These are phyloP conservation scores for Candida odintsovae DNA, from an alignment of 805 yeast species.

Conservation along the genomic window DNA sequence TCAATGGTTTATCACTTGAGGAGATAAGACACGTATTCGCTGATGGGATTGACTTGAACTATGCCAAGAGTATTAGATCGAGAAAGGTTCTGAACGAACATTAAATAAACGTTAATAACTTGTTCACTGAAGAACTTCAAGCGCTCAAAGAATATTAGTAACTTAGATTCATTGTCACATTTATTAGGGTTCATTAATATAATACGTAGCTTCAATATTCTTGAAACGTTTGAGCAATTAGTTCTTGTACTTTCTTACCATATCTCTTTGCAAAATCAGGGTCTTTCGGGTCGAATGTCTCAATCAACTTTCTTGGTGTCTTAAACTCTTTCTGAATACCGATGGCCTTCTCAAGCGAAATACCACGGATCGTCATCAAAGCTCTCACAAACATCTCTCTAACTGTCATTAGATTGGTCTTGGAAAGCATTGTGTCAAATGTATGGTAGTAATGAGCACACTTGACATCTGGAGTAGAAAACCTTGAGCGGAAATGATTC, in stretches of 20 bases:
- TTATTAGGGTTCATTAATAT: not conserved
- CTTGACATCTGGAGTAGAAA: conserved; percentile 30
- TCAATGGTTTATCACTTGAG: conserved; percentile 38
- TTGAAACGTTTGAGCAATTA: conserved; percentile 13
- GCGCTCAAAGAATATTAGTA: not conserved
- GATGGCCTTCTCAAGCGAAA: conserved; percentile 80
- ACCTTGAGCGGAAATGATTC: conserved; percentile 37
- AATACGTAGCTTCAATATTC: not conserved
- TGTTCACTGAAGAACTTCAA: too few species aligned
- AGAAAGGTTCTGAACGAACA: not conserved
- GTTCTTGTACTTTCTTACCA: conserved; percentile 26
- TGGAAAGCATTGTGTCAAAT: conserved; percentile 65
- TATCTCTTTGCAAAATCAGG: conserved; percentile 17
- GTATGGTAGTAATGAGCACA: conserved; percentile 43
- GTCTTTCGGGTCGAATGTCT: conserved; percentile 33
- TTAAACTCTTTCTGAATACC: conserved; percentile 64
- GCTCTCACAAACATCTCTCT: conserved; percentile 70
- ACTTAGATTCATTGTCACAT: not conserved
- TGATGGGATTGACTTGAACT: conserved; percentile 33
- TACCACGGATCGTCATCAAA: conserved; percentile 76
- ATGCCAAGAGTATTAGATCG: conserved; percentile 8
- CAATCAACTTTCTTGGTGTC: conserved; percentile 61
- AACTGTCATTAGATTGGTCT: conserved; percentile 63
- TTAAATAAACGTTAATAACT: not conserved
- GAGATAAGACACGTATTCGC: conserved; percentile 35